phyloP scores from a whole-genome alignment of 2,329 filamentous ascomycete species.

The Orbilia quercus region DNA sequence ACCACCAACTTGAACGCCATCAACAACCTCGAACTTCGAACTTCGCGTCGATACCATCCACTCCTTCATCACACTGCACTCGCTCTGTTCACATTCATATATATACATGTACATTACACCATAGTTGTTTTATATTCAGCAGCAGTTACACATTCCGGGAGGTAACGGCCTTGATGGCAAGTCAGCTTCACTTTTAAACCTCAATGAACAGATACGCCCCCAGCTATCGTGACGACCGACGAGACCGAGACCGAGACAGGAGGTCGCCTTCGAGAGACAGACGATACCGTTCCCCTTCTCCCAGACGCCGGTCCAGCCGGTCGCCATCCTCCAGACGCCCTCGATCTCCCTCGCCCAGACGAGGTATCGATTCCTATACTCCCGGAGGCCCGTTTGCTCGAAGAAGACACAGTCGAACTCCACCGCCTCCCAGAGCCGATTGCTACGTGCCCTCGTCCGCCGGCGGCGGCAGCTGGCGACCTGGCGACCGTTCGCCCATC shows the following conservation, averaged over 20 bases:
- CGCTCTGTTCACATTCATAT: too few species aligned
- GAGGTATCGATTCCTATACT: conserved; percentile 60
- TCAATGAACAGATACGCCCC: conserved; percentile 58
- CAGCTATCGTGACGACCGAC: conserved; percentile 57
- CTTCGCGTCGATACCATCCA: too few species aligned
- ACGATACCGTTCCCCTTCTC: conserved; percentile 45
- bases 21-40: too few species aligned
- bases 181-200: too few species aligned
- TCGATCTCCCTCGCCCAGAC: conserved; percentile 54
- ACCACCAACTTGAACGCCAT: too few species aligned
- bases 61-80: too few species aligned
- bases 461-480: conserved; percentile 57
- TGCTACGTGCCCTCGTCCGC: conserved; percentile 58
- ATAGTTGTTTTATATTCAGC: too few species aligned
- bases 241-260: conserved; percentile 55
- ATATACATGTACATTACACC: too few species aligned
- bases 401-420: conserved; percentile 56
- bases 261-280: conserved; percentile 55
- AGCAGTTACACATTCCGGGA: too few species aligned
- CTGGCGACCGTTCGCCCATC: conserved; percentile 49
- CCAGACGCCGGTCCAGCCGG: conserved; percentile 31
- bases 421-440: conserved; percentile 58
- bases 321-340: conserved; percentile 47
- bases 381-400: conserved; percentile 57
- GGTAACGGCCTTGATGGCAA: too few species aligned